Percentiles rank a stretch among this genome's conserved stretches.
phyloP scores from a whole-genome alignment of 2,329 filamentous ascomycete species.

The Claviceps lovelessii region DNA sequence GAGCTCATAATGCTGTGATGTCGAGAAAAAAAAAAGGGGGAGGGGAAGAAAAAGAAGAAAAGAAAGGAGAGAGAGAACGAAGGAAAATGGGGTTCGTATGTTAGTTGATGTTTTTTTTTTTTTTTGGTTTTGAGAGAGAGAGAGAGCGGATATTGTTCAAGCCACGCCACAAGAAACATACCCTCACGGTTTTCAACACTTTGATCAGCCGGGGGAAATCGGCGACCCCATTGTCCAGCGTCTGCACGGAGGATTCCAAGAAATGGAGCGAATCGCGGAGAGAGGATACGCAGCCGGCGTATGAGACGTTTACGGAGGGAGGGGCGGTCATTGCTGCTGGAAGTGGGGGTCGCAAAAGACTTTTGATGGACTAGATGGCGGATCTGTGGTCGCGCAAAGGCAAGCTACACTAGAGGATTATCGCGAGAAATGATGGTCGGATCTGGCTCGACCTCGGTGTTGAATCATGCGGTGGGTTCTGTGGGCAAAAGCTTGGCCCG shows the following conservation, averaged over 20 bases:
- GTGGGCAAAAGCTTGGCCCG: neutral
- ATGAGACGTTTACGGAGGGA: conserved; percentile 21
- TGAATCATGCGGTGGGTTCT: neutral
- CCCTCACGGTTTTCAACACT: conserved; percentile 44
- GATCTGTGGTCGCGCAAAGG: neutral
- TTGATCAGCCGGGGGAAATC: conserved; percentile 42
- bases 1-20: conserved; percentile 69
- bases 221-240: conserved; percentile 39
- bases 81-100: too few relatives aligned
- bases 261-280: conserved; percentile 45
- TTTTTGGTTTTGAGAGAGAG: too few relatives aligned
- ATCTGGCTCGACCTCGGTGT: neutral
- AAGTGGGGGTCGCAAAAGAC: neutral
- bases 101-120: too few relatives aligned
- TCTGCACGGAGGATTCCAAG: conserved; percentile 45
- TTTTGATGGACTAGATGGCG: neutral
- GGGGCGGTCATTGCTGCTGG: conserved; percentile 8
- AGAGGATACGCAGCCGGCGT: conserved; percentile 44
- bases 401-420: neutral
- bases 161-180: conserved; percentile 19
- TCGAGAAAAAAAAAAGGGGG: neutral
- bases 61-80: too few relatives aligned
- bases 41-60: neutral
- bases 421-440: neutral
- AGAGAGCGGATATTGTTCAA: neutral